Percentiles rank a stretch among this genome's conserved stretches.
Conservation (phyloP, 805 yeast species). For the Debaryomyces hansenii region DNA sequence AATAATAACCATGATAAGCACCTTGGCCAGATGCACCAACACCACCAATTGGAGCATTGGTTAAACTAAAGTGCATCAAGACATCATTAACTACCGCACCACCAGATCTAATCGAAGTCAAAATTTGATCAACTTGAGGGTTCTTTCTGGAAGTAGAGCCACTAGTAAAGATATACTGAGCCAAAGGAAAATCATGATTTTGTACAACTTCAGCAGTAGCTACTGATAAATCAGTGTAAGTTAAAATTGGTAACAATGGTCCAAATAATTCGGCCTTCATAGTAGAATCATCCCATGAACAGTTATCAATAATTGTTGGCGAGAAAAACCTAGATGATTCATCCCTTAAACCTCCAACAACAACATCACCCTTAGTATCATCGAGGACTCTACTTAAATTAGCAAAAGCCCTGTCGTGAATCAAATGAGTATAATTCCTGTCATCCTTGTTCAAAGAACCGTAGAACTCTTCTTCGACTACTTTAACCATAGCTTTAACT, state of each 20-base stretch:
- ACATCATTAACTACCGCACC: slow-evolving; percentile 70
- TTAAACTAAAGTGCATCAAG: slow-evolving; percentile 65
- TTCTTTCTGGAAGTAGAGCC: slow-evolving; percentile 43
- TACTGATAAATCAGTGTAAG: slow-evolving; percentile 45
- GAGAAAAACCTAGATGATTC: slow-evolving; percentile 49
- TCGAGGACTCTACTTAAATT: slow-evolving; percentile 46
- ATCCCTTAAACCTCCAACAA: slow-evolving; percentile 47
- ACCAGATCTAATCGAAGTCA: slow-evolving; percentile 66
- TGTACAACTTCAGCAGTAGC: slow-evolving; percentile 44
- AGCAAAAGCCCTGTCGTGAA: slow-evolving; percentile 53
- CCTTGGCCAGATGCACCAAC: slow-evolving; percentile 85
- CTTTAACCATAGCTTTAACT: slow-evolving; percentile 38
- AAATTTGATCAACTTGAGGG: slow-evolving; percentile 42
- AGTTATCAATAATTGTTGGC: slow-evolving; percentile 73
- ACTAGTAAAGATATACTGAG: slow-evolving; percentile 65
- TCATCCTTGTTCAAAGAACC: slow-evolving; percentile 29
- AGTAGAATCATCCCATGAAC: slow-evolving; percentile 62
- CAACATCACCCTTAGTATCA: slow-evolving; percentile 51
- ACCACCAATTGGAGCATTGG: slow-evolving; percentile 87
- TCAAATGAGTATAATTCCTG: slow-evolving; percentile 54
- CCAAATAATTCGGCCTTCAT: slow-evolving; percentile 84
- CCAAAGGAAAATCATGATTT: slow-evolving; percentile 75
- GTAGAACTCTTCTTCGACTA: slow-evolving; percentile 45
- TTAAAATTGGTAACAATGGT: slow-evolving; percentile 76
- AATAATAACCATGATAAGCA: slow-evolving; percentile 67